Evolutionary conservation across 495 filamentous ascomycete species (phyloP).

Genomic region (Neurospora sublineolata): DNA sequence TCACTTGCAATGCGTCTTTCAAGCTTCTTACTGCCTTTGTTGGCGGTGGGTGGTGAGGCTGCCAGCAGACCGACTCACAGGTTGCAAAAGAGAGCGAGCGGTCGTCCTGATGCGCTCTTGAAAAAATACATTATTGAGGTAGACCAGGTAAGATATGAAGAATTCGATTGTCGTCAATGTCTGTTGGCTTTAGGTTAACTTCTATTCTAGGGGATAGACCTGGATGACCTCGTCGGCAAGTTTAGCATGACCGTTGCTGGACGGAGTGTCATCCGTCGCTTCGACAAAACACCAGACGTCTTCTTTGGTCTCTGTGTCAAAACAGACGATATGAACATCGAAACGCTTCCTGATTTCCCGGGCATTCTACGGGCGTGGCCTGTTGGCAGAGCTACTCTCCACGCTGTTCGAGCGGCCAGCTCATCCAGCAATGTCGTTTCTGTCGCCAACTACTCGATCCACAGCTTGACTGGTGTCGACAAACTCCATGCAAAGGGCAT

Average conservation of each 20-base stretch:
- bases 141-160: not conserved
- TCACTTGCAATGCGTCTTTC: not conserved
- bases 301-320: constrained; percentile 22
- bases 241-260: not conserved
- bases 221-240: constrained; percentile 1
- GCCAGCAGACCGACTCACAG: not conserved
- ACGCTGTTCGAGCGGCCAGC: constrained; percentile 1
- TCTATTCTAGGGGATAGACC: not conserved
- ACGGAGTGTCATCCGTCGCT: constrained; percentile 14
- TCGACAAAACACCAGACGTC: constrained; percentile 19
- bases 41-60: not conserved
- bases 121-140: constrained; percentile 11
- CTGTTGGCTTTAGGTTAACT: not conserved
- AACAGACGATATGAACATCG: constrained; percentile 13
- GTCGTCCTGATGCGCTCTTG: not conserved
- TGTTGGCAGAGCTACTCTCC: constrained; percentile 12
- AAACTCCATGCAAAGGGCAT: constrained; percentile 20
- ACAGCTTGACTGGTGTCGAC: constrained; percentile 22
- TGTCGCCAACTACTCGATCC: constrained; percentile 18
- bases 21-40: not conserved
- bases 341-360: constrained; percentile 10
- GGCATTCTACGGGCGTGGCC: constrained; percentile 19
- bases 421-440: constrained; percentile 12
- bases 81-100: not conserved
- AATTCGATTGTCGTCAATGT: not conserved